A percentile compares a stretch with the other conserved stretches of the same genome.
phyloP scores from a whole-genome alignment of 2,329 filamentous ascomycete genomes.

The Fusarium azukiicola region DNA sequence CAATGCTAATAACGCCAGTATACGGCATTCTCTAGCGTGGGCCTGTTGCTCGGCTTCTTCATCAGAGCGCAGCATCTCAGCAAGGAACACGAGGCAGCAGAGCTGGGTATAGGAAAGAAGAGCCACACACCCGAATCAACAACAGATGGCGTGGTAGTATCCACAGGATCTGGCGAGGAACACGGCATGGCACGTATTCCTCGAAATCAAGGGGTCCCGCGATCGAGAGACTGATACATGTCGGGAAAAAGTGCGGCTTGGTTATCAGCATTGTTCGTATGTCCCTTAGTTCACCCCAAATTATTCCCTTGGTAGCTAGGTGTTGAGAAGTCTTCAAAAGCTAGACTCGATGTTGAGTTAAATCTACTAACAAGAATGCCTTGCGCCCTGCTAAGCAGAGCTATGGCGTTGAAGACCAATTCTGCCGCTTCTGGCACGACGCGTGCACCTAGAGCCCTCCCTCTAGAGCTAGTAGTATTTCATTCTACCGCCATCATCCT shows the following conservation, averaged over 20 bases:
- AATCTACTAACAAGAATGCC: neutral
- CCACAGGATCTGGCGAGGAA: neutral
- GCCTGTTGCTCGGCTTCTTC: constrained; percentile 46
- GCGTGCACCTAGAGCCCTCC: neutral
- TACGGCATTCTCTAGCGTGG: constrained; percentile 39
- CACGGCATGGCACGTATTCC: neutral
- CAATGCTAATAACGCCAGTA: constrained; percentile 37
- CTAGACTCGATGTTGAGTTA: neutral
- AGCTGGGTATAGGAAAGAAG: constrained; percentile 39
- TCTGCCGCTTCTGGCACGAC: too few relatives aligned
- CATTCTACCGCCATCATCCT: neutral
- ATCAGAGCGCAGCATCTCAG: constrained; percentile 50
- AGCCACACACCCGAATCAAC: neutral
- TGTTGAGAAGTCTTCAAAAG: neutral
- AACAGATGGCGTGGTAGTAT: neutral
- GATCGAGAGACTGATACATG: neutral
- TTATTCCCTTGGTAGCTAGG: neutral
- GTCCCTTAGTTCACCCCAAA: too few relatives aligned
- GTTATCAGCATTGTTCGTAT: neutral
- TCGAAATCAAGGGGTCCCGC: neutral
- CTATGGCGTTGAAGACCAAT: neutral
- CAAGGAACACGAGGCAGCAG: constrained; percentile 46
- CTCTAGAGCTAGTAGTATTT: neutral
- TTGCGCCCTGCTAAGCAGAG: neutral
- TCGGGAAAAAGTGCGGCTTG: neutral